These are phyloP conservation scores for Lodderomyces metapsilosis DNA, from an alignment of 1,139 yeast genomes.

Conservation along the genomic window DNA sequence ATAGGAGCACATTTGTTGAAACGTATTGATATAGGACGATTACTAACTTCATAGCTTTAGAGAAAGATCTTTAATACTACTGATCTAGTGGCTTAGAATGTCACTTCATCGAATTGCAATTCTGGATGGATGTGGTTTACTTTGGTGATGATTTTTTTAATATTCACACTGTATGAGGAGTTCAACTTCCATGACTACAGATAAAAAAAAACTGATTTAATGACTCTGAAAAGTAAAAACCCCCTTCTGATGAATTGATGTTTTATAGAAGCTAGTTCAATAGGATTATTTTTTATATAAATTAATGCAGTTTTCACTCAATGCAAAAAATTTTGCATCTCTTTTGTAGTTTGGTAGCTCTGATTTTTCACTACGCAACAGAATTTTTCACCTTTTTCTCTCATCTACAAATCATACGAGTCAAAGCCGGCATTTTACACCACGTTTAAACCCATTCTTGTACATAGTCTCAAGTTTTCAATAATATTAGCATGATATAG, in stretches of 20 bases:
- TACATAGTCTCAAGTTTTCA: not conserved
- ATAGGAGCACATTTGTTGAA: not conserved
- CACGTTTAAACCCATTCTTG: constrained; percentile 1
- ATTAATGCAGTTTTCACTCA: too few species aligned
- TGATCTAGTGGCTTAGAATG: not conserved
- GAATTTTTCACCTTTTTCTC: constrained; percentile 4
- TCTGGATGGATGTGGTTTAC: not conserved
- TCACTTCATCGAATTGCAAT: not conserved
- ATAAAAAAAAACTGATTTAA: constrained; percentile 66
- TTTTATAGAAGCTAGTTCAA: not conserved
- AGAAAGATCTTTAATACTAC: not conserved
- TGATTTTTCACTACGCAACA: not conserved
- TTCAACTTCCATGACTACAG: constrained; percentile 49
- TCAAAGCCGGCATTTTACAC: not conserved
- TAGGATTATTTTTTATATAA: not conserved
- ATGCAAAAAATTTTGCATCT: too few species aligned
- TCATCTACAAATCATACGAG: constrained; percentile 4
- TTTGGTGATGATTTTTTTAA: constrained; percentile 49
- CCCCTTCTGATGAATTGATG: not conserved
- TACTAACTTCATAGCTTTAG: not conserved
- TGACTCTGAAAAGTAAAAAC: constrained; percentile 58
- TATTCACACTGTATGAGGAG: constrained; percentile 69
- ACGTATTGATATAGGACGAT: not conserved
- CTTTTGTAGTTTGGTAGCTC: not conserved
- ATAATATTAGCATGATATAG: constrained; percentile 2